Conservation (phyloP, 495 filamentous ascomycete genomes). For the Schizothecium vesticola region DNA sequence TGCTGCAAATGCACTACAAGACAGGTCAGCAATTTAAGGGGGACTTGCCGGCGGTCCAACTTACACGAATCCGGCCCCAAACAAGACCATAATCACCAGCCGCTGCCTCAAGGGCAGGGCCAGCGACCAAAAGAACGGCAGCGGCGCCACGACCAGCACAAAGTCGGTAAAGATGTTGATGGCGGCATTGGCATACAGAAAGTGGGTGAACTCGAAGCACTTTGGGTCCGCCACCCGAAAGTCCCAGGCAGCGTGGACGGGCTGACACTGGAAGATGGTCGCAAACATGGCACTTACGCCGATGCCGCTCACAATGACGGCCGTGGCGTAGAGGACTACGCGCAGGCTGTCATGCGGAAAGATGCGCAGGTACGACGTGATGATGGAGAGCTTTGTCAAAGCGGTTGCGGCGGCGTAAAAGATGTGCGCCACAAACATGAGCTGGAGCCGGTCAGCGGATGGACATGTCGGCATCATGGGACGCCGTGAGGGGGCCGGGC, state of each 20-base stretch:
- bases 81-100: constrained; percentile 24
- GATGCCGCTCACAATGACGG: constrained; percentile 31
- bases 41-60: neutral
- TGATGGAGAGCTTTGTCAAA: constrained; percentile 28
- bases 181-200: constrained; percentile 40
- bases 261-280: constrained; percentile 45
- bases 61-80: constrained; percentile 25
- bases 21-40: neutral
- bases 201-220: constrained; percentile 41
- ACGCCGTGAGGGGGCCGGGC: neutral
- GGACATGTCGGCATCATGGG: neutral
- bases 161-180: constrained; percentile 44
- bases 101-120: constrained; percentile 22
- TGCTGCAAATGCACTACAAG: constrained; percentile 21
- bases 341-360: constrained; percentile 20
- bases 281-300: constrained; percentile 38
- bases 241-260: constrained; percentile 41
- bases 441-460: constrained; percentile 8
- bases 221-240: constrained; percentile 25
- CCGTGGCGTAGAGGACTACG: constrained; percentile 15
- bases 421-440: constrained; percentile 24
- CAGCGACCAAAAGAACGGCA: constrained; percentile 39
- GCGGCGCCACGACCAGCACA: constrained; percentile 40
- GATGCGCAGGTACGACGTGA: constrained; percentile 28
- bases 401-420: constrained; percentile 25